A percentile compares a stretch with the other conserved stretches of the same genome.
phyloP scores from a whole-genome alignment of 169 alveolate genomes.

The Eimeria acervulina region DNA sequence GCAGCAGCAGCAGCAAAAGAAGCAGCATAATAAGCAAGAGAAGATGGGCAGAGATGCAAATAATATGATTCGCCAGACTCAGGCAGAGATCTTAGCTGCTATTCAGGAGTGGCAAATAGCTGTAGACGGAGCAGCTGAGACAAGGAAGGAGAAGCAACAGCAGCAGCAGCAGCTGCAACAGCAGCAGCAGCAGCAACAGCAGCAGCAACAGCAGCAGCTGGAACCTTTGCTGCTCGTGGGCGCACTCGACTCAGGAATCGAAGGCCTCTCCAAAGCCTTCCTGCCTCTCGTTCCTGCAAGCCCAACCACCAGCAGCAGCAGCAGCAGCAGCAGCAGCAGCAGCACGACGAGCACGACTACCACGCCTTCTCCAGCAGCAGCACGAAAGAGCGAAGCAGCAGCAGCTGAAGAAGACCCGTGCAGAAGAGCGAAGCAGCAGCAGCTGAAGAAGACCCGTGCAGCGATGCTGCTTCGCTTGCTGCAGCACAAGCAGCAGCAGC shows the following conservation, averaged over 20 bases:
- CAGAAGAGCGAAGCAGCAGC: conserved; percentile 10
- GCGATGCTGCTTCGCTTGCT: conserved; percentile 18
- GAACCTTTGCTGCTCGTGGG: conserved; percentile 13
- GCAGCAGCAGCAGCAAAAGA: too few species aligned
- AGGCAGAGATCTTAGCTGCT: not conserved
- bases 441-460: conserved; percentile 51
- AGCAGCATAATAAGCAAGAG: not conserved
- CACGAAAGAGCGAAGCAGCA: not conserved
- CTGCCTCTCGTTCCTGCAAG: not conserved
- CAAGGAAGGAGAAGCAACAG: conserved; percentile 32
- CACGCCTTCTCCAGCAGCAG: not conserved
- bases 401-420: conserved; percentile 49
- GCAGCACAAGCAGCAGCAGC: conserved; percentile 66
- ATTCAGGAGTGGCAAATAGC: conserved; percentile 38
- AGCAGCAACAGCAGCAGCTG: conserved; percentile 57
- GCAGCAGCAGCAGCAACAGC: conserved; percentile 60
- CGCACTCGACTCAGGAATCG: not conserved
- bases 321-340: conserved; percentile 70
- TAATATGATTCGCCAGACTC: not conserved
- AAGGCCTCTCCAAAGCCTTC: conserved; percentile 17
- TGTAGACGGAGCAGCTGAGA: not conserved
- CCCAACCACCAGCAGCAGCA: conserved; percentile 15
- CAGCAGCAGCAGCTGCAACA: conserved; percentile 47
- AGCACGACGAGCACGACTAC: not conserved
- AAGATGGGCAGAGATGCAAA: not conserved